Percentiles rank a stretch among this genome's conserved stretches.
These are phyloP conservation scores for Rhinocladiella mackenziei DNA, from an alignment of 2,329 filamentous ascomycete species.

Conservation along the genomic window DNA sequence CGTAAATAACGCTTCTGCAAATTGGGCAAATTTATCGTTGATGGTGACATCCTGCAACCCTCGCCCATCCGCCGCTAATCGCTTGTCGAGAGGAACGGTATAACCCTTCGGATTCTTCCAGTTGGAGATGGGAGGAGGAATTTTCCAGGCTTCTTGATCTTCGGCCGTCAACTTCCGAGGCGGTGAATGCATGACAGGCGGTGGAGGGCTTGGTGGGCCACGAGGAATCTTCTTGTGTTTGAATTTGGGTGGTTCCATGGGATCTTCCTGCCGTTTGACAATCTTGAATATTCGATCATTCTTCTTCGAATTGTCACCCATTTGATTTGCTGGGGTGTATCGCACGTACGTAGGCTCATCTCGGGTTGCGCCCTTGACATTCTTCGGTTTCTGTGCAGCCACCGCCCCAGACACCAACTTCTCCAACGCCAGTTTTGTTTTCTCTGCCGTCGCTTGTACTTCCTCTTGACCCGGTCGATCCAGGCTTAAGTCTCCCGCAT, in stretches of 20 bases:
- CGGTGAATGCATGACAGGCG: slow-evolving; percentile 91
- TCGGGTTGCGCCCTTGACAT: slow-evolving; percentile 71
- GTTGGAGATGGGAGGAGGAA: slow-evolving; percentile 84
- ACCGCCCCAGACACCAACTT: slow-evolving; percentile 79
- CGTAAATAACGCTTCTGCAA: slow-evolving; percentile 89
- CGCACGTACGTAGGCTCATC: slow-evolving; percentile 89
- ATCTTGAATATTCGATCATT: slow-evolving; percentile 98
- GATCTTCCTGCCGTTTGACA: slow-evolving; percentile 86
- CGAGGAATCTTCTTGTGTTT: slow-evolving; percentile 96
- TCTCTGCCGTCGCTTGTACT: slow-evolving; percentile 77
- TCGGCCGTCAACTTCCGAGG: slow-evolving; percentile 92
- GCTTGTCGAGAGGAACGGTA: slow-evolving; percentile 91
- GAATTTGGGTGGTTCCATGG: slow-evolving; percentile 96
- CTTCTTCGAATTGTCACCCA: slow-evolving; percentile 82
- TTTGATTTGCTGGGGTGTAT: slow-evolving; percentile 94
- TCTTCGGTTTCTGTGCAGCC: slow-evolving; percentile 92
- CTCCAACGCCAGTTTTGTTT: slow-evolving; percentile 81
- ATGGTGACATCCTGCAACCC: slow-evolving; percentile 91
- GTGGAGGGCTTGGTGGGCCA: slow-evolving; percentile 85
- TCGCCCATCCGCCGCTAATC: slow-evolving; percentile 86
- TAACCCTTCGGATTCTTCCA: slow-evolving; percentile 99
- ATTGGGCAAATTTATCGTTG: slow-evolving; percentile 97
- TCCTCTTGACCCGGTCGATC: slow-evolving; percentile 80
- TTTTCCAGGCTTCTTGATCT: slow-evolving; percentile 96
- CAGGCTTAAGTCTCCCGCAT: slow-evolving; percentile 86